Base-by-base conservation (phyloP, 352 stramenopile species). In the Pythium plurisporium region DNA sequence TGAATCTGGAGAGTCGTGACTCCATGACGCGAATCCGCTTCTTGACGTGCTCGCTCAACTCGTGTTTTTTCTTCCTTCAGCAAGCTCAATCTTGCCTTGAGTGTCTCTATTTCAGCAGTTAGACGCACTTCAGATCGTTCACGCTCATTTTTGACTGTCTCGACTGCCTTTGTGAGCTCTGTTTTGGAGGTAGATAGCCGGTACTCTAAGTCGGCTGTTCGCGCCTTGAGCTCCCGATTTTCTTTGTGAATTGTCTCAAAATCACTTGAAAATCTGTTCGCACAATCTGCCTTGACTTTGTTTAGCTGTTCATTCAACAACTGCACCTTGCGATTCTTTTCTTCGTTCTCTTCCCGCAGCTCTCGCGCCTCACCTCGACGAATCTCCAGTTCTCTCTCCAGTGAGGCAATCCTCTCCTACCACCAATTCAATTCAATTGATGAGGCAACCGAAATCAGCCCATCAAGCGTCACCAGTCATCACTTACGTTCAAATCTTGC, bases 201-300 rank as follows among this genome's bases (percentile, higher is more conserved):
- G 64, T 86, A 86, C 27, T 87, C 76, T 1, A 82, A 44, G 17
- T 82, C 74, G 19, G 73, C 74, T 30, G 52, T 41, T 20, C 79
- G 73, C 5, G 69, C 55, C 55, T 85, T 86, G 19, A 89, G 51
- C 22, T 86, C 75, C 10, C 75, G 74, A 47, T 89, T 89, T 46
- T 89, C 73, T 30, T 74, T 60, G 42, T 82, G 73, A 6, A 87
- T 41, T 5, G 74, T 44, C 26, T 82, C 77, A 3, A 88, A 69
- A 29, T 87, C 77, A 29, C 51, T 73, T 7, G 70, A 72, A 22
- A 83, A 84, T 9, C 73, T 54, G 36, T 58, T 79, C 0, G 70
- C 76, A 54, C 72, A 86, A 41, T 87, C 77, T 6, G 73, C 66
- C 27, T 88, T 86, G n/a, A 88, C 79, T 55, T 89, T 89, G 44